Base-by-base conservation (phyloP, 139 green algal genomes). In the Desmodesmus armatus region DNA sequence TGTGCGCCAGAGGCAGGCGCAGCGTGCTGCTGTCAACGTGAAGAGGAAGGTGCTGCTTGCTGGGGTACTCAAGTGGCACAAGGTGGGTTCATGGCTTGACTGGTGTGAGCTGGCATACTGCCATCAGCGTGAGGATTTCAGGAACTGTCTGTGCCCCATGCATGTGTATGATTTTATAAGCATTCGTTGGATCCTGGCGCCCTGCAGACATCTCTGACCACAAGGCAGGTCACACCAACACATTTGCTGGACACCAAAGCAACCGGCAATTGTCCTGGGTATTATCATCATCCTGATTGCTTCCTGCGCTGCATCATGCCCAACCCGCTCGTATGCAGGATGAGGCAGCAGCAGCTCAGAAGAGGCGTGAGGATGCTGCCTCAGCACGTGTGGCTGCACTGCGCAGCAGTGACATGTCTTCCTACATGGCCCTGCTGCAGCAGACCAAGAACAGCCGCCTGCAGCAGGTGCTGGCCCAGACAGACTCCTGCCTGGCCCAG, bases 361-460 rank as follows among this genome's bases (percentile, higher is more conserved):
- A 55, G 37, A 35, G 76, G 21, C 76, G 82, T 15, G 90, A 94
- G 83, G 87, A 81, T 70, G 91, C 91, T 47, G 85, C 76, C 37
- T 51, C 62, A 27, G 75, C 90, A 62, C 90, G 95, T 5, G 83
- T 99, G 67, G 80, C 88, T 35, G 89, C 93, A 4, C 91, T 99
- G 13, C 91, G 91, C 40, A 78, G 81, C 5, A 93, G 95, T 74
- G 93, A 98, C 78, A 85, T 98, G 85, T 83, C 93, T 19, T 90
- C 84, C 0, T 99, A 99, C 86, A 85, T 96, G 17, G 77, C 86
- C 17, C 82, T 98, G 83, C 85, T 96, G 15, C 78, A 79, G 29
- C 73, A 90, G n/a, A 73, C 87, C 31, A 92, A 91, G 65, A 94
- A 85, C 78, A 60, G 79, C 60, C 72, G 89, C 6, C 65, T 98